Base-by-base conservation (phyloP, 371 early-diverging fungal species). In the Nematocida sp. region DNA sequence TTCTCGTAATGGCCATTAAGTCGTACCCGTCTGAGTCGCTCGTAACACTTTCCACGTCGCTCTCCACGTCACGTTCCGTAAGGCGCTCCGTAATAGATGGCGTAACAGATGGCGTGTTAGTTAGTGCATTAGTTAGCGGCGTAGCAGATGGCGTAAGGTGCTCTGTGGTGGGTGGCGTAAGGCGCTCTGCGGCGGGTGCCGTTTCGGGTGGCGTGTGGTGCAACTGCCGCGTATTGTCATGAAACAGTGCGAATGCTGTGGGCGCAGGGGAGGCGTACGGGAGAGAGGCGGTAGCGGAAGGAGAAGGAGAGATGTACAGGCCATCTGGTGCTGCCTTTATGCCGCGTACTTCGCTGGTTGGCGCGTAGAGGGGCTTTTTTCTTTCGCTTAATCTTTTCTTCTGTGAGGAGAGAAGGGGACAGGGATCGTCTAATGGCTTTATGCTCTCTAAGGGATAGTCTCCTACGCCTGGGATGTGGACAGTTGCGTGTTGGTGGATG, bases 381-480 rank as follows among this genome's bases (percentile, higher is more conserved):
- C 75, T 71, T 61, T 71, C 75, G 55, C 75, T 71, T 4, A 71
- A 59, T 36, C 54, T 48, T 42, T 51, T 71, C 51, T 71, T 71
- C 51, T 71, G 75, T 11, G 39, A 7, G 20, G 16, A 32, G 5
- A 33, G 23, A 25, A 65, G 35, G 9, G 66, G 77, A 35, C 71
- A 69, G 30, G 67, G 69, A 45, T 71, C 78, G 20, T 78, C 36
- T 28, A 71, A n/a, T 5, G 56, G 47, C 13, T 11, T 25, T 20
- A 69, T 63, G 53, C 40, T 40, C 23, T 61, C 63, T 32, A 63
- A 40, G 2, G 23, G 53, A 30, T 55, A 63, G 59, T 78, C 65
- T 48, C 67, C 78, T 11, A 78, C 48, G 33, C 71, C 78, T n/a
- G 78, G 78, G 3, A 67, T 25, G 32, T 77, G 66, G 66, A 77